Percentiles rank a stretch among this genome's conserved stretches.
These are phyloP conservation scores for Nigrospora sphaerica DNA, from an alignment of 2,329 filamentous ascomycete genomes.

Conservation along the genomic window DNA sequence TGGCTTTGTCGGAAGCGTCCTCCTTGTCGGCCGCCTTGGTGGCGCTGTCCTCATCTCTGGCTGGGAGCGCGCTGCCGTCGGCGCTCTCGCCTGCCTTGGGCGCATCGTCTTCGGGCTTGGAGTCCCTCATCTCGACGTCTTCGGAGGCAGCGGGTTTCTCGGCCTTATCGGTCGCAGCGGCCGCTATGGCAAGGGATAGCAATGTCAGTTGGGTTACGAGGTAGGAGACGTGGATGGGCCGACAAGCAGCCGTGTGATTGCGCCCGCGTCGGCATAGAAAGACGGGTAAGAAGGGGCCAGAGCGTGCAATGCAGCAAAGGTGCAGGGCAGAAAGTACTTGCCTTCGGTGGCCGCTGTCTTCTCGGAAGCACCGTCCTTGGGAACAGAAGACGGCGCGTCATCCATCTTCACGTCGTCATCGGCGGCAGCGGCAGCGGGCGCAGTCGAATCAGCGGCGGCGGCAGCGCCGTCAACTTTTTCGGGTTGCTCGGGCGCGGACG, in stretches of 20 bases:
- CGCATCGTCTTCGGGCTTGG: slow-evolving; percentile 13
- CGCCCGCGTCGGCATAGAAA: not conserved
- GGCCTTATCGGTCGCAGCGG: not conserved
- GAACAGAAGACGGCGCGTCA: slow-evolving; percentile 16
- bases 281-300: not conserved
- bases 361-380: slow-evolving; percentile 7
- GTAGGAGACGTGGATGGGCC: too few relatives aligned
- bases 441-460: slow-evolving; percentile 1
- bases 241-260: too few relatives aligned
- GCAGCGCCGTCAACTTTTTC: slow-evolving; percentile 10
- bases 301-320: too few relatives aligned
- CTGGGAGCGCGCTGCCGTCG: slow-evolving; percentile 3
- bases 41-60: slow-evolving; percentile 1
- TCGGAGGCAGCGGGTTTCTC: not conserved
- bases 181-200: not conserved
- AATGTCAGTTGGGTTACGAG: not conserved
- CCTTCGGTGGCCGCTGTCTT: slow-evolving; percentile 6
- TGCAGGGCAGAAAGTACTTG: not conserved
- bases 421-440: slow-evolving; percentile 3
- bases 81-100: slow-evolving; percentile 9
- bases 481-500: not conserved
- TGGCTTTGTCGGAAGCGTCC: slow-evolving; percentile 1
- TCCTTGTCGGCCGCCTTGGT: slow-evolving; percentile 3
- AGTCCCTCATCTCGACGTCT: not conserved
- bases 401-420: slow-evolving; percentile 8